Base-by-base conservation (phyloP, 2,329 filamentous ascomycete species). In the Thielaviopsis ethacetica region DNA sequence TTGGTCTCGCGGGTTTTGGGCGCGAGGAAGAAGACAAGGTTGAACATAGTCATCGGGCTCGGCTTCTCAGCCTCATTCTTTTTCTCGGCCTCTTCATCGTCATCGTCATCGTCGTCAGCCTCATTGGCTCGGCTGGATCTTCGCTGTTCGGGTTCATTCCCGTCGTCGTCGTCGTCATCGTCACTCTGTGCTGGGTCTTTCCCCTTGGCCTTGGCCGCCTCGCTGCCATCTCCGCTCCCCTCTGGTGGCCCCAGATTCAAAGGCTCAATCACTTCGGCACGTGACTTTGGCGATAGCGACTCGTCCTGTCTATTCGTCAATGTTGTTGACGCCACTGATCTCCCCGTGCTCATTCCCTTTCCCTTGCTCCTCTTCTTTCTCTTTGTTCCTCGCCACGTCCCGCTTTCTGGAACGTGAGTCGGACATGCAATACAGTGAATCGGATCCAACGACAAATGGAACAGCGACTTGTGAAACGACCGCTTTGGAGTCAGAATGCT, bases 21-120 rank as follows among this genome's bases (percentile, higher is more conserved):
- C 64, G 88, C 86, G 63, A 96, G 75, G 56, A 95, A 87, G 69
- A 97, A 97, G 24, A 97, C 90, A 12, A 96, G 80, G 69, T 96
- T 95, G 72, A 98, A 98, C 91, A 97, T 97, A 63, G 85, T 90
- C 87, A 97, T 91, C 53, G 81, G 81, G 63, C 78, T 81, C 64
- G 76, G 75, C 68, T 87, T 84, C 34, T 41, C 34, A 41, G 34
- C 34, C 34, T 41, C 34, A 10, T 13, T 5, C 10, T 41, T 66
- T 82, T 76, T 62, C 85, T 76, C 49, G 75, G 70, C 61, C 80
- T 70, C 59, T 41, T 50, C n/a, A 27, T 47, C 30, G 15, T 44
- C 26, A 52, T 50, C n/a, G 41, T 47, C 30, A 21, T 44, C 26
- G 27, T 76, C 49, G 21, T 58, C 56, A 21, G 7, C 30, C 13